phyloP scores from a whole-genome alignment of 345 rosid genomes.

The Lagerstroemia speciosa region DNA sequence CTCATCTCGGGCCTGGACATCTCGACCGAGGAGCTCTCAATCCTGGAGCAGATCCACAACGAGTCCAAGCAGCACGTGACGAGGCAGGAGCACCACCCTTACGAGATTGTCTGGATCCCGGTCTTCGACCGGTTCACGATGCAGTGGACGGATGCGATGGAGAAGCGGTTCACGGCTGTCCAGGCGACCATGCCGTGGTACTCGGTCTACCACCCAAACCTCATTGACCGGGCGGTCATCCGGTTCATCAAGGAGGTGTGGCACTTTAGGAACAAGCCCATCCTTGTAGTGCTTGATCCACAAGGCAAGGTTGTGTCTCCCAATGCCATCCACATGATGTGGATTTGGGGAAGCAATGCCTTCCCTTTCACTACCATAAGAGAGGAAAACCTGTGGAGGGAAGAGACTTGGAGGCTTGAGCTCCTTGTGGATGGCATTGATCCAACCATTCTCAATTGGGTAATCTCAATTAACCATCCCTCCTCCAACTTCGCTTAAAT shows the following conservation, averaged over 20 bases:
- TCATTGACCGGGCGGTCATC: constrained; percentile 54
- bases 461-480: background rate
- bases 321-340: too few species aligned
- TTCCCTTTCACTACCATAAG: constrained; percentile 73
- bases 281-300: constrained; percentile 84
- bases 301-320: too few species aligned
- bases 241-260: constrained; percentile 61
- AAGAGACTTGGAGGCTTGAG: constrained; percentile 67
- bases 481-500: too few species aligned
- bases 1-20: constrained; percentile 68
- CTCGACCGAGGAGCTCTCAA: constrained; percentile 57
- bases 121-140: constrained; percentile 36
- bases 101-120: constrained; percentile 89
- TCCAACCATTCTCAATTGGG: too few species aligned
- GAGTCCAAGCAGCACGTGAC: constrained; percentile 49
- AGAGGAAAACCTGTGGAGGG: constrained; percentile 81
- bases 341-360: constrained; percentile 88
- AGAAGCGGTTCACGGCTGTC: constrained; percentile 39
- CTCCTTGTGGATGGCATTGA: constrained; percentile 80
- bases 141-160: constrained; percentile 25
- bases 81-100: constrained; percentile 45
- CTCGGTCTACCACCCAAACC: constrained; percentile 49
- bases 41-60: constrained; percentile 69
- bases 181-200: constrained; percentile 73
- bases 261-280: too few species aligned